These are phyloP conservation scores for Ophiocordyceps unilateralis DNA, from an alignment of 2,329 filamentous ascomycete species.

Conservation along the genomic window DNA sequence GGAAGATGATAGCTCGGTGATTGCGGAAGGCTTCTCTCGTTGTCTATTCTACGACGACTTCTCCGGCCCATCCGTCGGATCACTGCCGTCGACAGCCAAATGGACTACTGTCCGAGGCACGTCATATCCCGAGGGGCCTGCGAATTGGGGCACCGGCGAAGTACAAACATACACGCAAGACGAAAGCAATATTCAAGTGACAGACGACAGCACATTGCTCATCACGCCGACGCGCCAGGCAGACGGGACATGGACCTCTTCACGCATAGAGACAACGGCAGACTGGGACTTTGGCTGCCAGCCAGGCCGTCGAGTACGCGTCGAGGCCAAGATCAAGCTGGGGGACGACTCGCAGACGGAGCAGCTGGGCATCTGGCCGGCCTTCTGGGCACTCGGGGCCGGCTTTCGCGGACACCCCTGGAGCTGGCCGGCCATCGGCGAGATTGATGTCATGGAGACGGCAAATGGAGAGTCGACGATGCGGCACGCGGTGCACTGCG, in stretches of 20 bases:
- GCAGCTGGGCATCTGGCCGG: constrained; percentile 26
- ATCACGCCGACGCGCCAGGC: constrained; percentile 15
- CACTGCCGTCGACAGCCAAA: constrained; percentile 18
- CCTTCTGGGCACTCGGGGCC: constrained; percentile 27
- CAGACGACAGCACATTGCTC: constrained; percentile 15
- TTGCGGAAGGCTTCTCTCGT: constrained; percentile 6
- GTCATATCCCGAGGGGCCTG: constrained; percentile 24
- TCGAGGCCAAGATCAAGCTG: constrained; percentile 21
- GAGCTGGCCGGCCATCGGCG: constrained; percentile 24
- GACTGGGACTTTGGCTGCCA: constrained; percentile 17
- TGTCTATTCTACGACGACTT: constrained; percentile 14
- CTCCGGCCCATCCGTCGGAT: background rate
- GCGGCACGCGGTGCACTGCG: constrained; percentile 25
- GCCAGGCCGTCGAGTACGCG: constrained; percentile 15
- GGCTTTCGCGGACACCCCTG: constrained; percentile 18
- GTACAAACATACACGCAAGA: constrained; percentile 26
- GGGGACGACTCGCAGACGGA: constrained; percentile 8
- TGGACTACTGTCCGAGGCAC: constrained; percentile 29
- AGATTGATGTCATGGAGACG: constrained; percentile 27
- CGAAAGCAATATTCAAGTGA: constrained; percentile 21
- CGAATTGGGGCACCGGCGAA: constrained; percentile 31
- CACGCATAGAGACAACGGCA: constrained; percentile 21
- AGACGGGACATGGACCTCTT: constrained; percentile 22
- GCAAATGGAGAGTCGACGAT: constrained; percentile 19
- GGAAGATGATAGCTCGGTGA: background rate